A percentile compares a stretch with the other conserved stretches of the same genome.
Conservation (phyloP, 2,329 filamentous ascomycete species). For the Magnaporthiopsis rhizophila region DNA sequence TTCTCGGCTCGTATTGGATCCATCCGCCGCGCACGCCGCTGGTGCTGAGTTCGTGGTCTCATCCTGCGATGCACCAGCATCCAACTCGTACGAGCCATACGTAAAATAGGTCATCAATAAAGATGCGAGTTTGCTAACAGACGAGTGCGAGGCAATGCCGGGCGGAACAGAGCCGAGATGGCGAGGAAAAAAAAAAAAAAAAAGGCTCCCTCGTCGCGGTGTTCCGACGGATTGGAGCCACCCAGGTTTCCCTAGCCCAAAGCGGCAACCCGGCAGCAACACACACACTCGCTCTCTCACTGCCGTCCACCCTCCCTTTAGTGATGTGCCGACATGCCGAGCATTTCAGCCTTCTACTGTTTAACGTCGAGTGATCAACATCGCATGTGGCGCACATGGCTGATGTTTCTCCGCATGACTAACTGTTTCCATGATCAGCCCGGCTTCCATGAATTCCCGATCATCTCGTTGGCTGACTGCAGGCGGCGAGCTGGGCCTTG, state of each 20-base stretch:
- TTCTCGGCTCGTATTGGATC: neutral
- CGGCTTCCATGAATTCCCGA: neutral
- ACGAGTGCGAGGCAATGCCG: neutral
- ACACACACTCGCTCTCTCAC: too few relatives aligned
- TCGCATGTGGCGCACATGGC: neutral
- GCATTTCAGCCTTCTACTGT: neutral
- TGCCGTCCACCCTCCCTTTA: too few relatives aligned
- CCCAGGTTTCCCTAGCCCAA: neutral
- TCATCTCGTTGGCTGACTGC: neutral
- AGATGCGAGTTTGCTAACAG: neutral
- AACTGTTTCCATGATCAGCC: too few relatives aligned
- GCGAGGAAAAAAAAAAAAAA: too few relatives aligned
- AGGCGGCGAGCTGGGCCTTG: neutral
- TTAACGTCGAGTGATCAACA: neutral
- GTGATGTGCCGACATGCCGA: neutral
- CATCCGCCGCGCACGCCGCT: neutral
- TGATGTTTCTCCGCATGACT: neutral
- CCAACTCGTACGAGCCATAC: neutral
- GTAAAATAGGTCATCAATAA: neutral
- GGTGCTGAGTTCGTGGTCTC: neutral
- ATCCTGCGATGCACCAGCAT: neutral
- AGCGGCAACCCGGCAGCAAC: neutral
- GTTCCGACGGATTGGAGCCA: neutral
- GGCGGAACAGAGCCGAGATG: neutral
- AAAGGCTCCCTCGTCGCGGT: neutral